phyloP scores from a whole-genome alignment of 1,284 basidiomycete genomes.

The Ceratobasidium papillatum region DNA sequence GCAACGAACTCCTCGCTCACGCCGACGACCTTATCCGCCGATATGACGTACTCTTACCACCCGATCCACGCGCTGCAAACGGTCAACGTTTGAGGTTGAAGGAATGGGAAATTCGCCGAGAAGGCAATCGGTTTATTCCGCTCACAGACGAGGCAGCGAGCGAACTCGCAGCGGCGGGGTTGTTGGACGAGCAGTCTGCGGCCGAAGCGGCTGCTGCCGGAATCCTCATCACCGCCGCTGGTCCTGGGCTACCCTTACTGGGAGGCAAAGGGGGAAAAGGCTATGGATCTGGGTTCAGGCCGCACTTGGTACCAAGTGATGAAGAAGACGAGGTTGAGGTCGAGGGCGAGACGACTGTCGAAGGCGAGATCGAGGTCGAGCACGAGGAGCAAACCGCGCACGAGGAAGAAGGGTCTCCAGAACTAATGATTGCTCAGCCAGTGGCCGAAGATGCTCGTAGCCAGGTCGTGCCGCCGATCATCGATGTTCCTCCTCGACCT shows the following conservation, averaged over 20 bases:
- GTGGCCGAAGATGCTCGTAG: not conserved
- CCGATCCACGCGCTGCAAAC: slow-evolving; percentile 54
- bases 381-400: slow-evolving; percentile 11
- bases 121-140: slow-evolving; percentile 40
- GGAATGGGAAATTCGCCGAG: slow-evolving; percentile 43
- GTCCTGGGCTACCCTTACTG: slow-evolving; percentile 9
- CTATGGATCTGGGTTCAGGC: slow-evolving; percentile 31
- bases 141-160: slow-evolving; percentile 40
- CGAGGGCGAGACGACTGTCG: slow-evolving; percentile 6
- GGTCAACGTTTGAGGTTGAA: slow-evolving; percentile 42
- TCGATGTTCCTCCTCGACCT: slow-evolving; percentile 9
- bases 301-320: slow-evolving; percentile 32
- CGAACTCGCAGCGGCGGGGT: slow-evolving; percentile 30
- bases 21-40: slow-evolving; percentile 72
- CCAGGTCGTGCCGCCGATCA: not conserved
- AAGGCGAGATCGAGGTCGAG: slow-evolving; percentile 26
- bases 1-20: slow-evolving; percentile 73
- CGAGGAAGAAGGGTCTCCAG: slow-evolving; percentile 8
- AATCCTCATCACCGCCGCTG: slow-evolving; percentile 26
- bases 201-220: slow-evolving; percentile 41
- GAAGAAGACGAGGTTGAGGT: slow-evolving; percentile 28
- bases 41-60: slow-evolving; percentile 73
- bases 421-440: slow-evolving; percentile 5
- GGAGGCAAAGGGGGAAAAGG: slow-evolving; percentile 41
- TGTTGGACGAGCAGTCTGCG: slow-evolving; percentile 34